Evolutionary conservation across 2,329 filamentous ascomycete genomes (phyloP), one percentile per base, ranked within the genome.

Genomic region (Cladosporium halotolerans): DNA sequence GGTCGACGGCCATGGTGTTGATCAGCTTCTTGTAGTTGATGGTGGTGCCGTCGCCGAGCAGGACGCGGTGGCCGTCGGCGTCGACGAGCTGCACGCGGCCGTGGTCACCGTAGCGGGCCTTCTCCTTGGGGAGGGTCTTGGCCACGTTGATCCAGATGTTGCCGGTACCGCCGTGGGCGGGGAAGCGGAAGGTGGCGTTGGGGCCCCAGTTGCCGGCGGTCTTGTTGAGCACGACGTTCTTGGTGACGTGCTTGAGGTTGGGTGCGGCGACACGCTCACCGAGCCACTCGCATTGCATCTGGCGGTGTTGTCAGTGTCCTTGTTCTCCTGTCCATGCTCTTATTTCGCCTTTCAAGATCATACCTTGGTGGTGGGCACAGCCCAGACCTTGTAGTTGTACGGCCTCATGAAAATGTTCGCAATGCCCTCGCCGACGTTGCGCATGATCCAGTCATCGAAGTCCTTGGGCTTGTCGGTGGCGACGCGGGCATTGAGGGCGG

Each of bases 321-420:
- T 14, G 13, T 44, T 38, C 11, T 38, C 11, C 10, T 41, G 7
- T 51, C 31, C 43, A 19, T 52, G 14, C 45, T 48, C 18, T 47
- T 32, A 13, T 28, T 59, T 14, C 1, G 8, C 5, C 14, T 51
- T 23, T 49, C 10, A n/a, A 40, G 40, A 18, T 39, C 79, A 66
- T 80, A 95, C 89, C 84, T 95, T 95, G 63, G 87, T 96, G 53
- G 92, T 96, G 55, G 93, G 93, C 65, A 97, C 92, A 58, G 93
- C 93, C 93, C 93, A 99, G 70, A 99, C 93, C 79, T 99, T 99
- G 85, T 86, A 99, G 83, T 99, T 99, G 82, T 99, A 99, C 52
- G 93, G 93, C 66, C 93, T 82, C 93, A 99, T 99, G 82, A 99
- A 99, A 65, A 92, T 80, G 72, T 99, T 84, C 62, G 91, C 92